Conservation (phyloP, 345 rosid genomes). For the Leavenworthia alabamica region DNA sequence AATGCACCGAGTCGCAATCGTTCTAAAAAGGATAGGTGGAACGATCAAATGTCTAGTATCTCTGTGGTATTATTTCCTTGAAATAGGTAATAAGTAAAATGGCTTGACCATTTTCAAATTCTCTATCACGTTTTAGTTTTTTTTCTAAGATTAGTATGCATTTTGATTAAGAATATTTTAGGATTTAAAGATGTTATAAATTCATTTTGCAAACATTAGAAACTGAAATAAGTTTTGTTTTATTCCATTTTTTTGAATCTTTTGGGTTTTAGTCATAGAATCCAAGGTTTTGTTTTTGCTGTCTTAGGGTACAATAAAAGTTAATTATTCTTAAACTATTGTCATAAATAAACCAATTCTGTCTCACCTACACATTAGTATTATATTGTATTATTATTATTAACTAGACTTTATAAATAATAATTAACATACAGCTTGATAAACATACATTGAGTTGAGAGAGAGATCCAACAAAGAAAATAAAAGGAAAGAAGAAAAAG, state of each 20-base stretch:
- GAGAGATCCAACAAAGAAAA: not conserved
- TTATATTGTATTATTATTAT: not conserved
- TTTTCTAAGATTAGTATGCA: conserved; percentile 15
- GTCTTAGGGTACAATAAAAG: not conserved
- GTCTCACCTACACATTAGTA: not conserved
- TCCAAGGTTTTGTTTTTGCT: conserved; percentile 23
- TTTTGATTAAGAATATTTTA: not conserved
- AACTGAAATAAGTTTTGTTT: conserved; percentile 1
- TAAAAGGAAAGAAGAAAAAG: not conserved
- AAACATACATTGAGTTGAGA: not conserved
- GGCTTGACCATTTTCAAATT: not conserved
- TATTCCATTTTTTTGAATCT: not conserved
- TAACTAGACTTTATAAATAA: not conserved
- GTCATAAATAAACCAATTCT: not conserved
- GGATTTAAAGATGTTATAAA: not conserved
- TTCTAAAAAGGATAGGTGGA: conserved; percentile 32
- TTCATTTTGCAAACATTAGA: conserved; percentile 1
- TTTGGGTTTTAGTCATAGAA: conserved; percentile 7
- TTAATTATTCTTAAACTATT: not conserved
- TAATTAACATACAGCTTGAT: not conserved
- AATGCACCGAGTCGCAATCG: conserved; percentile 43
- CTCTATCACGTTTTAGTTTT: not conserved
- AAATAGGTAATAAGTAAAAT: not conserved
- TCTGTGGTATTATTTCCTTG: conserved; percentile 47
- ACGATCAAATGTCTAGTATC: conserved; percentile 37